Conservation (phyloP, 2,329 filamentous ascomycete genomes). For the Clonostachys rhizophaga region DNA sequence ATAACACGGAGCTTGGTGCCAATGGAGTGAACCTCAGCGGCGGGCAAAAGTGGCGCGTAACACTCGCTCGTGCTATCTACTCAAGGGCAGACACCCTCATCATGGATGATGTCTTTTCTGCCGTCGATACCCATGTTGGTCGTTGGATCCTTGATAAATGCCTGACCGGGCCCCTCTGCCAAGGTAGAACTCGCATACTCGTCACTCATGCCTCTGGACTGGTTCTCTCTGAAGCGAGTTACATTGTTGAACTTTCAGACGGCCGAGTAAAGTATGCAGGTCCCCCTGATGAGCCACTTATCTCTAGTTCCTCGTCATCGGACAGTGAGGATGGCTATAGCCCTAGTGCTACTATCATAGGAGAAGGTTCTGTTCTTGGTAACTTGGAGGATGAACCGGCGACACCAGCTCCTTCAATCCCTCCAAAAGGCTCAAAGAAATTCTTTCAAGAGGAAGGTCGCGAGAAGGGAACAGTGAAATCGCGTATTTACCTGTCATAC, state of each 20-base stretch:
- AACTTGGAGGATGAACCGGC: conserved; percentile 91
- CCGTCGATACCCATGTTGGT: conserved; percentile 80
- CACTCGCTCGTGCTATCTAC: conserved; percentile 75
- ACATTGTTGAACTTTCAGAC: conserved; percentile 67
- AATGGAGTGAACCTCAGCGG: conserved; percentile 83
- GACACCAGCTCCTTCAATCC: conserved; percentile 55
- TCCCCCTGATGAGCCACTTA: too few relatives aligned
- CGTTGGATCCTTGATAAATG: conserved; percentile 75
- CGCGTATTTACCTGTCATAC: conserved; percentile 62
- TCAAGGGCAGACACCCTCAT: conserved; percentile 72
- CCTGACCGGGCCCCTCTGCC: conserved; percentile 64
- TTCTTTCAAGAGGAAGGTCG: conserved; percentile 72
- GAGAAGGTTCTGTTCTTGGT: conserved; percentile 81
- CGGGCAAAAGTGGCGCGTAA: conserved; percentile 79
- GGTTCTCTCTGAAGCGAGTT: conserved; percentile 66
- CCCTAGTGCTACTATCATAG: conserved; percentile 27
- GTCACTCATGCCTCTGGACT: conserved; percentile 78
- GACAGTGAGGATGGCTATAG: conserved; percentile 51
- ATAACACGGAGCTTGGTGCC: conserved; percentile 76
- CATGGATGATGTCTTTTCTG: conserved; percentile 80
- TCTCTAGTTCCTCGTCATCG: conserved; percentile 36
- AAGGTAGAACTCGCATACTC: conserved; percentile 68
- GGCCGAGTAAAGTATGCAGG: conserved; percentile 63
- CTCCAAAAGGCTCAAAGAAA: conserved; percentile 45
- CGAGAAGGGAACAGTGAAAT: conserved; percentile 65